A percentile compares a stretch with the other conserved stretches of the same genome.
These are phyloP conservation scores for Mimosa bimucronata DNA, from an alignment of 306 rosid genomes.

Conservation along the genomic window DNA sequence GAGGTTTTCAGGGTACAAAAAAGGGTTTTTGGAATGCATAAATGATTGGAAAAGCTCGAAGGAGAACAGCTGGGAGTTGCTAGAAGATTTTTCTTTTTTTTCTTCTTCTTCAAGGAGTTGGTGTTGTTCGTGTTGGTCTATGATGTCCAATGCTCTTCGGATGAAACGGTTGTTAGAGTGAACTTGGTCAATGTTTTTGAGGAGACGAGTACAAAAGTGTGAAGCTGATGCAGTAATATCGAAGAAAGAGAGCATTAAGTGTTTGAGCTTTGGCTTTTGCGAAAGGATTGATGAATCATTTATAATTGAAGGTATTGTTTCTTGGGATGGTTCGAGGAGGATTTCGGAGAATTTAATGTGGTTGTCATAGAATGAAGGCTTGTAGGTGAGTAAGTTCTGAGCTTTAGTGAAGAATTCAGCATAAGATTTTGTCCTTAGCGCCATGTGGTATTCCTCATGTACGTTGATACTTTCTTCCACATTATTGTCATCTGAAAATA, in stretches of 20 bases:
- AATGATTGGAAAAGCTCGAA: constrained; percentile 45
- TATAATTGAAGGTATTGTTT: constrained; percentile 47
- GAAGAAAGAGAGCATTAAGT: constrained; percentile 56
- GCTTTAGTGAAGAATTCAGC: constrained; percentile 54
- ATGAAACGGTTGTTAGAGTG: constrained; percentile 43
- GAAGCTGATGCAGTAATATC: constrained; percentile 63
- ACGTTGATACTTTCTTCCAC: constrained; percentile 43
- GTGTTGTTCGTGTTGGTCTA: not conserved
- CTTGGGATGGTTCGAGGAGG: constrained; percentile 61
- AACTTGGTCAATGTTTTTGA: constrained; percentile 48
- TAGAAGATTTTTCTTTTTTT: not conserved
- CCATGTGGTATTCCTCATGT: constrained; percentile 53
- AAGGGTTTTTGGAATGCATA: constrained; percentile 41
- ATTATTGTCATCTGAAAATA: constrained; percentile 40
- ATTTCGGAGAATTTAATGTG: constrained; percentile 37
- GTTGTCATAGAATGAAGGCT: constrained; percentile 37
- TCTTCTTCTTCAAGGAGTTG: not conserved
- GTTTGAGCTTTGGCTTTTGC: constrained; percentile 43
- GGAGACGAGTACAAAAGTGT: constrained; percentile 54
- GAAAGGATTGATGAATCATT: constrained; percentile 43
- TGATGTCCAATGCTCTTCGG: constrained; percentile 43
- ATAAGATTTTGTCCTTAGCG: constrained; percentile 59
- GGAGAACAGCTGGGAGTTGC: constrained; percentile 22
- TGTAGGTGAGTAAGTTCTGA: constrained; percentile 39
- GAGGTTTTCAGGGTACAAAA: constrained; percentile 36